phyloP scores from a whole-genome alignment of 352 stramenopile species.

The Globisporangium megalacanthum region DNA sequence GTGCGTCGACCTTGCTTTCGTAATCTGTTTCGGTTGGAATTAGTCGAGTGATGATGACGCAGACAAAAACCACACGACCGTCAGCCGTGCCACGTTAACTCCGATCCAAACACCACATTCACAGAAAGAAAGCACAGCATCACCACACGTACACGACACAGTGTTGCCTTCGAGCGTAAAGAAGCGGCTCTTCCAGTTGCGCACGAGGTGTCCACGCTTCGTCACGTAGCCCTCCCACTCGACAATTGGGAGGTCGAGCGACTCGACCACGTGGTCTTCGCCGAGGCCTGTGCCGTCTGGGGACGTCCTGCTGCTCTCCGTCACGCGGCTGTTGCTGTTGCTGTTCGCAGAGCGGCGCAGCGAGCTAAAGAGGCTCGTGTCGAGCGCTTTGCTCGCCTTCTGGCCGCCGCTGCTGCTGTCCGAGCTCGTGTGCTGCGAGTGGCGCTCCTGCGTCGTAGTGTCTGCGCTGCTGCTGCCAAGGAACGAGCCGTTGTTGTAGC shows the following conservation, averaged over 20 bases:
- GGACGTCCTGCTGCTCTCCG: constrained; percentile 1
- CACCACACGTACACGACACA: constrained; percentile 54
- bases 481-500: constrained; percentile 14
- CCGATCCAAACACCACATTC: too few species aligned
- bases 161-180: constrained; percentile 86
- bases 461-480: constrained; percentile 5
- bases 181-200: constrained; percentile 87
- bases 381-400: constrained; percentile 36
- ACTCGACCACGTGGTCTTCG: constrained; percentile 66
- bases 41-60: too few species aligned
- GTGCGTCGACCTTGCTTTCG: constrained; percentile 85
- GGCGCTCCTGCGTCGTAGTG: constrained; percentile 4
- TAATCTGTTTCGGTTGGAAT: constrained; percentile 38
- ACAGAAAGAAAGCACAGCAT: background rate
- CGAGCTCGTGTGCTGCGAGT: constrained; percentile 27
- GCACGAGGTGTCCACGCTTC: constrained; percentile 83
- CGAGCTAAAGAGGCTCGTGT: constrained; percentile 46
- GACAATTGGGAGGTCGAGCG: constrained; percentile 78
- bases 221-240: constrained; percentile 90
- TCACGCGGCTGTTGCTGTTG: constrained; percentile 34
- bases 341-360: constrained; percentile 43
- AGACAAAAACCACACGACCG: too few species aligned
- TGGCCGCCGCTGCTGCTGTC: constrained; percentile 41
- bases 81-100: too few species aligned
- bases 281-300: constrained; percentile 11